These are phyloP conservation scores for Sisymbrium irio DNA, from an alignment of 345 rosid genomes.

Conservation along the genomic window DNA sequence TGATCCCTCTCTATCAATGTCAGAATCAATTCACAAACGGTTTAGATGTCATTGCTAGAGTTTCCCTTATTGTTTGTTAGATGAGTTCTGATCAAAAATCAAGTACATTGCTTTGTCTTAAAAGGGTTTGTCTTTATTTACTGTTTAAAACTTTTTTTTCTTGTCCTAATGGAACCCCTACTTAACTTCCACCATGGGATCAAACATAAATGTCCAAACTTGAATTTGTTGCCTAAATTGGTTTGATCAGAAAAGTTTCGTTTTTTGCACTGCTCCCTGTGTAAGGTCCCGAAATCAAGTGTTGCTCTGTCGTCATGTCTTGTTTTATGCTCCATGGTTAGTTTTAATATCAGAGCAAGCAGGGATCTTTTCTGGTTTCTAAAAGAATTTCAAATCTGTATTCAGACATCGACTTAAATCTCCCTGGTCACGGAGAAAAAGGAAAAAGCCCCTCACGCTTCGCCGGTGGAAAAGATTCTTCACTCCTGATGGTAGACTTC, in stretches of 20 bases:
- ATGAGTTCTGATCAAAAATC: not conserved
- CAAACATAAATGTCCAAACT: not conserved
- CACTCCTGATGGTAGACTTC: slow-evolving; percentile 67
- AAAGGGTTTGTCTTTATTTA: not conserved
- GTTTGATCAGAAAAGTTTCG: not conserved
- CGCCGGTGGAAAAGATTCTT: slow-evolving; percentile 75
- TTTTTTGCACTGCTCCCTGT: not conserved
- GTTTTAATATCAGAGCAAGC: not conserved
- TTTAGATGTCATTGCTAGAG: too few relatives aligned
- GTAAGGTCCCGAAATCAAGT: not conserved
- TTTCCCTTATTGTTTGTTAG: not conserved
- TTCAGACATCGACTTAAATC: slow-evolving; percentile 72
- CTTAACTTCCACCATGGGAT: not conserved
- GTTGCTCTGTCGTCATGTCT: not conserved
- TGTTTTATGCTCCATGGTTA: not conserved
- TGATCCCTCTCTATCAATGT: not conserved
- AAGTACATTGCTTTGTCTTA: not conserved
- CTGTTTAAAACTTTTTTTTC: too few relatives aligned
- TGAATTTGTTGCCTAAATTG: not conserved
- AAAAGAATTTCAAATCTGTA: not conserved
- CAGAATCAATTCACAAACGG: too few relatives aligned
- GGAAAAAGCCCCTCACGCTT: slow-evolving; percentile 66
- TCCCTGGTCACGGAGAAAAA: slow-evolving; percentile 85
- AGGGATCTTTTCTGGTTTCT: not conserved
- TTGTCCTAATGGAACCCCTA: not conserved